phyloP scores from a whole-genome alignment of 2,329 filamentous ascomycete species.

The Exophiala alcalophila region DNA sequence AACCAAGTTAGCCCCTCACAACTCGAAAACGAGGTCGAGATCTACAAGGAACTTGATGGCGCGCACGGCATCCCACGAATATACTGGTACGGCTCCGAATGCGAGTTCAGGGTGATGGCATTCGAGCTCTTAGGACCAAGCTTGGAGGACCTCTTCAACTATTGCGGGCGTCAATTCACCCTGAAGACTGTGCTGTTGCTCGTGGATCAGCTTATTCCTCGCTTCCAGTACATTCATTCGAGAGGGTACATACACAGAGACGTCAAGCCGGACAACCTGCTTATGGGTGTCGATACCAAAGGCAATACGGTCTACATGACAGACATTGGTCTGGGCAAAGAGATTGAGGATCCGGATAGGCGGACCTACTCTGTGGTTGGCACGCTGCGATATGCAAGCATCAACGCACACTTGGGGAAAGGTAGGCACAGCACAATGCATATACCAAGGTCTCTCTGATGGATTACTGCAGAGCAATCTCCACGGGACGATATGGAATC shows the following conservation, averaged over 20 bases:
- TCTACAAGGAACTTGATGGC: conserved; percentile 21
- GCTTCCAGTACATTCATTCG: conserved; percentile 32
- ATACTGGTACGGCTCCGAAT: conserved; percentile 20
- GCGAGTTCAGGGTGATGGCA: conserved; percentile 23
- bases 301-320: conserved; percentile 33
- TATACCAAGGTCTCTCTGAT: conserved; percentile 7
- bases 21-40: conserved; percentile 21
- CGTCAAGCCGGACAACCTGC: conserved; percentile 35
- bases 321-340: conserved; percentile 33
- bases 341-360: conserved; percentile 12
- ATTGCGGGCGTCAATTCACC: conserved; percentile 33
- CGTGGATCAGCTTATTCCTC: conserved; percentile 32
- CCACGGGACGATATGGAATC: conserved; percentile 24
- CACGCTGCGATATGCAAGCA: conserved; percentile 31
- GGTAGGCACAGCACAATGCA: conserved; percentile 18
- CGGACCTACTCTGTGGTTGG: conserved; percentile 21
- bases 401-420: conserved; percentile 28
- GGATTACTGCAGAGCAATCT: conserved; percentile 19
- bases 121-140: conserved; percentile 32
- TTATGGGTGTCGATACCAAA: conserved; percentile 30
- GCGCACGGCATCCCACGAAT: conserved; percentile 23
- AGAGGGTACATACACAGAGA: conserved; percentile 31
- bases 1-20: conserved; percentile 20
- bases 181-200: conserved; percentile 35
- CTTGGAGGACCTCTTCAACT: conserved; percentile 34